A percentile compares a stretch with the other conserved stretches of the same genome.
Conservation (phyloP, 306 rosid genomes). For the Fagus crenata region DNA sequence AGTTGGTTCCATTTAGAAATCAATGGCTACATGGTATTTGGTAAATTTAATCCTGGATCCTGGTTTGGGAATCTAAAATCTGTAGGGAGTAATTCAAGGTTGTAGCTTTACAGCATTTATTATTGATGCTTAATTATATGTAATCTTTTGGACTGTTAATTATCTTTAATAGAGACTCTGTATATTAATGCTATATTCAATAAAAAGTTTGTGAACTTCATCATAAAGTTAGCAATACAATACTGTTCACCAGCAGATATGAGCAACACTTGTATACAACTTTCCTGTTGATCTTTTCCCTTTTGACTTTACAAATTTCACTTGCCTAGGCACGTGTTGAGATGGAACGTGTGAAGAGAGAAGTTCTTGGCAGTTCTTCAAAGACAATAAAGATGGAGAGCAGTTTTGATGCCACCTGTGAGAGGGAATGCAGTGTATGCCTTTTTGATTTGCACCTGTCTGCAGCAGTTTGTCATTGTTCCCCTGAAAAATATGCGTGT, state of each 20-base stretch:
- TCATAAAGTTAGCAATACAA: neutral
- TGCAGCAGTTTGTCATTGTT: slow-evolving; percentile 89
- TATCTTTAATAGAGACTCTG: neutral
- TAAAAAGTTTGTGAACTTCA: neutral
- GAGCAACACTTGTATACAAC: slow-evolving; percentile 8
- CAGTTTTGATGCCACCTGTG: slow-evolving; percentile 77
- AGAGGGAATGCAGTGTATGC: slow-evolving; percentile 89
- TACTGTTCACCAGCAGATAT: slow-evolving; percentile 2
- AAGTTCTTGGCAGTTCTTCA: slow-evolving; percentile 61
- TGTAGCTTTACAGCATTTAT: neutral
- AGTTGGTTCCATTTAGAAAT: neutral
- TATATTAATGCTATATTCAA: neutral
- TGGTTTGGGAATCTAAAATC: slow-evolving; percentile 8
- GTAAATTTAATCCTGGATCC: neutral
- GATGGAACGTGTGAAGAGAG: slow-evolving; percentile 71
- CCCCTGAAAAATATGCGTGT: slow-evolving; percentile 84
- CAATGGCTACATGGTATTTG: neutral
- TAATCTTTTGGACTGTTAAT: too few relatives aligned
- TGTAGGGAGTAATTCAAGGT: neutral
- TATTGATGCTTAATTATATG: neutral
- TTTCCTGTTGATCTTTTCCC: slow-evolving; percentile 12
- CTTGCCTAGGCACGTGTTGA: slow-evolving; percentile 70
- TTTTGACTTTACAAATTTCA: slow-evolving; percentile 25
- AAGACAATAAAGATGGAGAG: slow-evolving; percentile 82
- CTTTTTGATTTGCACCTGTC: slow-evolving; percentile 93